A percentile compares a stretch with the other conserved stretches of the same genome.
phyloP scores from a whole-genome alignment of 2,329 filamentous ascomycete genomes.

The Aspergillus terreus region DNA sequence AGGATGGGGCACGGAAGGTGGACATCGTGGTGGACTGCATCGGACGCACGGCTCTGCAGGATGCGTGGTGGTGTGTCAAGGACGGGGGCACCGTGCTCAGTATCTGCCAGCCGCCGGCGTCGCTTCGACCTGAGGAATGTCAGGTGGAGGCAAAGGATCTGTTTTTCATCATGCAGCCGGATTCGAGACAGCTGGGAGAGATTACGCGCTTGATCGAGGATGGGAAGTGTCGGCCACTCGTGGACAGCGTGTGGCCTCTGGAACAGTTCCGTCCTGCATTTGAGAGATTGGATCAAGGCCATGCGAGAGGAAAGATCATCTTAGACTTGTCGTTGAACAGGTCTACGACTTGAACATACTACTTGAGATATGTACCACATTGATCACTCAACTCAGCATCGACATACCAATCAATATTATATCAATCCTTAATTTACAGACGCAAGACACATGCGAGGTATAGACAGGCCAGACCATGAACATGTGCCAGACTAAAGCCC shows the following conservation, averaged over 20 bases:
- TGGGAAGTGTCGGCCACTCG: conserved; percentile 30
- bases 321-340: conserved; percentile 22
- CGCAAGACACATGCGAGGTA: conserved; percentile 23
- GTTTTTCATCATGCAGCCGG: conserved; percentile 44
- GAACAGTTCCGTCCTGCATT: conserved; percentile 41
- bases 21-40: conserved; percentile 46
- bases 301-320: conserved; percentile 44
- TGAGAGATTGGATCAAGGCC: conserved; percentile 35
- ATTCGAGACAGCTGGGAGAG: conserved; percentile 32
- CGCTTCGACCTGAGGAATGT: conserved; percentile 25
- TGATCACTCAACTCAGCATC: too few species aligned
- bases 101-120: conserved; percentile 37
- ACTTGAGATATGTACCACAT: background rate
- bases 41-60: conserved; percentile 39
- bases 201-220: conserved; percentile 40
- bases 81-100: conserved; percentile 37
- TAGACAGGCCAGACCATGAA: conserved; percentile 19
- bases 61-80: conserved; percentile 42
- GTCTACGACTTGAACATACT: too few species aligned
- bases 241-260: conserved; percentile 43
- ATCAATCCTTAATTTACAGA: conserved; percentile 24
- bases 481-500: conserved; percentile 16
- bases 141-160: conserved; percentile 25
- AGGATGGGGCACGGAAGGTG: conserved; percentile 26
- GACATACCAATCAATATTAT: conserved; percentile 6